Percentiles rank a stretch among this genome's conserved stretches.
Evolutionary conservation across 805 yeast genomes (phyloP).

Genomic region (Debaryomyces hansenii): DNA sequence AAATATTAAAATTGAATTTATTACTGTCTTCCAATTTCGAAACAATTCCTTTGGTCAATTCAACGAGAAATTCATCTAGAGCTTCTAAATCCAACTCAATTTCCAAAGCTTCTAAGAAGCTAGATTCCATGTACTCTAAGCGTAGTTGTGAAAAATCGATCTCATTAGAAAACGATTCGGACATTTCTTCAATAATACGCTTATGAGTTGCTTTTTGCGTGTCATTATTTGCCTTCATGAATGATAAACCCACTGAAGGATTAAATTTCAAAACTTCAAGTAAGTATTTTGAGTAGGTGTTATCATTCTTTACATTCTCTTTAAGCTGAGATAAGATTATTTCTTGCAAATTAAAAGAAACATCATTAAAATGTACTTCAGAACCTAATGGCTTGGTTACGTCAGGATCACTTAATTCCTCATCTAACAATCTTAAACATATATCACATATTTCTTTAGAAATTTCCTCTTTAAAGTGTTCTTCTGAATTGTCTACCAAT

Average conservation of each 20-base stretch:
- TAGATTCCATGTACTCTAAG: constrained; percentile 35
- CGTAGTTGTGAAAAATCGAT: constrained; percentile 27
- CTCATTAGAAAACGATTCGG: constrained; percentile 18
- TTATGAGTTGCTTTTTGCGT: constrained; percentile 25
- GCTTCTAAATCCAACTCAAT: constrained; percentile 2
- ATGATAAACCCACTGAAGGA: constrained; percentile 28
- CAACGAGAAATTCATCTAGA: constrained; percentile 25
- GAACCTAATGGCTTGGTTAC: not conserved
- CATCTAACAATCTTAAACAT: not conserved
- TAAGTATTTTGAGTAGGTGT: constrained; percentile 28
- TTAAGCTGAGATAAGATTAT: constrained; percentile 13
- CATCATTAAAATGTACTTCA: not conserved
- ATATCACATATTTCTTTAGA: constrained; percentile 6
- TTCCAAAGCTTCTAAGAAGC: constrained; percentile 18
- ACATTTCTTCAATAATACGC: constrained; percentile 29
- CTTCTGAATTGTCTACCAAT: not conserved
- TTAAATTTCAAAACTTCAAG: constrained; percentile 30
- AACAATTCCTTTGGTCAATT: constrained; percentile 20
- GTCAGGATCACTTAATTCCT: not conserved
- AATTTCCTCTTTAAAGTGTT: not conserved
- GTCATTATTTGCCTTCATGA: constrained; percentile 28
- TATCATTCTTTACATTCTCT: constrained; percentile 17
- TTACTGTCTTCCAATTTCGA: constrained; percentile 15
- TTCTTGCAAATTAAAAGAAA: constrained; percentile 3
- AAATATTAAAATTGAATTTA: constrained; percentile 23